Evolutionary conservation across 2,329 filamentous ascomycete species (phyloP).

Genomic region (Trichoderma atroviride): DNA sequence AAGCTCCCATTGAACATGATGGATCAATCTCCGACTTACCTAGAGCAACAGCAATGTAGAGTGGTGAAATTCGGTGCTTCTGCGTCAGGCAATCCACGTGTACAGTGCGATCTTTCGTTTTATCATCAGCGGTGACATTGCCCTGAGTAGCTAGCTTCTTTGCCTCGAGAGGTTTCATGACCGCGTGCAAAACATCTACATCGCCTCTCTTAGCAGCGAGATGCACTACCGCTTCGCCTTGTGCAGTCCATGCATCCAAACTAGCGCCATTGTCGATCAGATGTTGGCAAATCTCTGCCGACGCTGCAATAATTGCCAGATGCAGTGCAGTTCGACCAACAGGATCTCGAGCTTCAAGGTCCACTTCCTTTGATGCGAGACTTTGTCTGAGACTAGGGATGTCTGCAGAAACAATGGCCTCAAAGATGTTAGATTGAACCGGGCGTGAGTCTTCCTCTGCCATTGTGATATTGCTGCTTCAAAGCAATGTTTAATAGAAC

Average conservation of each 20-base stretch:
- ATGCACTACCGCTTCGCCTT: slow-evolving; percentile 13
- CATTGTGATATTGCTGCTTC: not conserved
- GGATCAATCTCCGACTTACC: not conserved
- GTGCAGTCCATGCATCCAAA: not conserved
- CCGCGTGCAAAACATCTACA: not conserved
- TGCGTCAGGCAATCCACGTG: not conserved
- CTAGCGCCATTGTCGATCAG: not conserved
- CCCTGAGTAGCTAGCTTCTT: not conserved
- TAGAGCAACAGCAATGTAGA: slow-evolving; percentile 8
- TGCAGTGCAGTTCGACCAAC: slow-evolving; percentile 8
- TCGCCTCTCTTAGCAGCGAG: slow-evolving; percentile 10
- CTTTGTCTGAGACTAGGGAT: not conserved
- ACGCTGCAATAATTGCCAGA: not conserved
- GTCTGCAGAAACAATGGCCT: not conserved
- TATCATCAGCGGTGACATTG: not conserved
- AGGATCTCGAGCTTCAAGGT: not conserved
- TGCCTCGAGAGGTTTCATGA: not conserved
- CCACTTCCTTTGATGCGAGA: not conserved
- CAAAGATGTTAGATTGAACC: not conserved
- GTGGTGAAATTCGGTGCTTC: not conserved
- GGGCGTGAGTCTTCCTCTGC: not conserved
- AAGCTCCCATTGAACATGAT: not conserved
- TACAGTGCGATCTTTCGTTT: not conserved
- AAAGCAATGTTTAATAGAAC: not conserved
- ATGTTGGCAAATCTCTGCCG: not conserved